phyloP scores from a whole-genome alignment of 257 asterid species.

The Perilla frutescens region DNA sequence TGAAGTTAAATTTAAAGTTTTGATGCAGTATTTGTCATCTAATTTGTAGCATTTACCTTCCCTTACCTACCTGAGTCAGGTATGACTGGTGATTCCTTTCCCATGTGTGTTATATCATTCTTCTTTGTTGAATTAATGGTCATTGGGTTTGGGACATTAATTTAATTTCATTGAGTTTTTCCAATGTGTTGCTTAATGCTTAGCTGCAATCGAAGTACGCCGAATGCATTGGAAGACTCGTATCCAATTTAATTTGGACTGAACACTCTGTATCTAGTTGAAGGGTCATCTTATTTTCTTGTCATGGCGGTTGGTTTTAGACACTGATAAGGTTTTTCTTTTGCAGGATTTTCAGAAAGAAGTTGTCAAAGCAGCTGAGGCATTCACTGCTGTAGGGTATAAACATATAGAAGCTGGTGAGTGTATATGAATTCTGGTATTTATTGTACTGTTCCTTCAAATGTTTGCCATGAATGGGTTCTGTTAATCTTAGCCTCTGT shows the following conservation, averaged over 20 bases:
- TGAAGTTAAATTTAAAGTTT: conserved; percentile 5
- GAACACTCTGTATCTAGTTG: conserved; percentile 23
- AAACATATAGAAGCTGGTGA: conserved; percentile 98
- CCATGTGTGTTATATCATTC: not conserved
- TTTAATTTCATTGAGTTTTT: not conserved
- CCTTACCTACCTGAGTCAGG: conserved; percentile 5
- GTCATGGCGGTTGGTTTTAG: not conserved
- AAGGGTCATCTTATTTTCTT: conserved; percentile 11
- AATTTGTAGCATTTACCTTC: conserved; percentile 3
- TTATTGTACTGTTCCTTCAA: not conserved
- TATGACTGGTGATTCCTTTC: not conserved
- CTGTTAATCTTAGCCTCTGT: conserved; percentile 9
- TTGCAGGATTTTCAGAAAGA: conserved; percentile 95
- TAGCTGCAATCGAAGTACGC: conserved; percentile 1
- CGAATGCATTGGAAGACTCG: conserved; percentile 23
- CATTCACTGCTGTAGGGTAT: conserved; percentile 83
- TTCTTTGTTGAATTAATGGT: conserved; percentile 15
- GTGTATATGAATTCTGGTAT: conserved; percentile 36
- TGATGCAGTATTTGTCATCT: not conserved
- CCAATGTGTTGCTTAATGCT: conserved; percentile 1
- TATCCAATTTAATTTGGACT: conserved; percentile 5
- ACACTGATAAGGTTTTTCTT: conserved; percentile 11
- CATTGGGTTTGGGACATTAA: conserved; percentile 9
- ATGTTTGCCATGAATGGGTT: conserved; percentile 9
- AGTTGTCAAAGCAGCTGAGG: conserved; percentile 90